phyloP scores from a whole-genome alignment of 2,329 filamentous ascomycete species.

The Clarireedia hainanense region DNA sequence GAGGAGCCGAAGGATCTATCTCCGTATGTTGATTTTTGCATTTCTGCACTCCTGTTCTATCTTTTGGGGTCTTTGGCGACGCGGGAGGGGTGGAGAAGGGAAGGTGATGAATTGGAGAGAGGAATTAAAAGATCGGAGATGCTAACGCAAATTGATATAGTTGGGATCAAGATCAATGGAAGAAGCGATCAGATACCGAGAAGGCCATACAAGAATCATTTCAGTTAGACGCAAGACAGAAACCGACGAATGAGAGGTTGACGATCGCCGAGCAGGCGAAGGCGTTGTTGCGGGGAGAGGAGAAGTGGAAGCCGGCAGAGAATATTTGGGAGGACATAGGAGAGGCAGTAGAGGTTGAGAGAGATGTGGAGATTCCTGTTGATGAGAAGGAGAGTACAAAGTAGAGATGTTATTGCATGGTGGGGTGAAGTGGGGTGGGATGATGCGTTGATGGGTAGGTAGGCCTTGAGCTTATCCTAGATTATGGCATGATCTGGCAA shows the following conservation, averaged over 20 bases:
- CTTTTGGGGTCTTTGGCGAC: neutral
- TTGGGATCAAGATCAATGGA: slow-evolving; percentile 50
- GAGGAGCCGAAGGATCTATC: slow-evolving; percentile 53
- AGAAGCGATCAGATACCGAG: neutral
- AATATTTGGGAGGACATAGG: slow-evolving; percentile 27
- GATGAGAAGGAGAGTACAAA: too few species aligned
- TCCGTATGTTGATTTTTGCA: slow-evolving; percentile 37
- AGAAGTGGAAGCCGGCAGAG: slow-evolving; percentile 44
- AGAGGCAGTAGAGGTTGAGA: slow-evolving; percentile 26
- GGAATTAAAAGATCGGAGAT: neutral
- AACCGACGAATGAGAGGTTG: slow-evolving; percentile 32
- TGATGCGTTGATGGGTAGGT: too few species aligned
- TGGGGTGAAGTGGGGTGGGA: too few species aligned
- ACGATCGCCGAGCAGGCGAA: slow-evolving; percentile 52
- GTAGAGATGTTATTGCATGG: too few species aligned
- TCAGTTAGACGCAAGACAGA: slow-evolving; percentile 25
- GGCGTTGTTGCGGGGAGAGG: slow-evolving; percentile 51
- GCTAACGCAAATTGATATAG: slow-evolving; percentile 28
- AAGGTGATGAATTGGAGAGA: slow-evolving; percentile 13
- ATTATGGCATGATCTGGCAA: too few species aligned
- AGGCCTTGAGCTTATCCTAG: too few species aligned
- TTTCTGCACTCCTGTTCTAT: slow-evolving; percentile 4
- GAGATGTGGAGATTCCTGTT: slow-evolving; percentile 20
- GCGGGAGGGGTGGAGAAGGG: slow-evolving; percentile 6
- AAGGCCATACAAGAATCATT: slow-evolving; percentile 25